A percentile compares a stretch with the other conserved stretches of the same genome.
phyloP scores from a whole-genome alignment of 768 basidiomycete species.

The Suillus subaureus region DNA sequence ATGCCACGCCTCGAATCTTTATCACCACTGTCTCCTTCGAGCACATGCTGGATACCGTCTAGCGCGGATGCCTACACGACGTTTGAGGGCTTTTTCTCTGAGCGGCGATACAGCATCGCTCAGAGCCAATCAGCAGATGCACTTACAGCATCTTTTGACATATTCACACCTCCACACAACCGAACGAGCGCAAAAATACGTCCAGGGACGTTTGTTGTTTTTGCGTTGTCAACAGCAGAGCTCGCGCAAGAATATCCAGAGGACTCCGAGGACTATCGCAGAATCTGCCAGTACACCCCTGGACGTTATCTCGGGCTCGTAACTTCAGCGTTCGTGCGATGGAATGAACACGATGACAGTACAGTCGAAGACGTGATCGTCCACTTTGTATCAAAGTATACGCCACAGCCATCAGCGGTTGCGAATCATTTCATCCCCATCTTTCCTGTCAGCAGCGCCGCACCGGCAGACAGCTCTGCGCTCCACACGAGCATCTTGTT shows the following conservation, averaged over 20 bases:
- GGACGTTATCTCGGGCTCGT: slow-evolving; percentile 28
- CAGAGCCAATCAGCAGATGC: slow-evolving; percentile 3
- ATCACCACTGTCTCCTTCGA: background rate
- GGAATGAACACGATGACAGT: slow-evolving; percentile 12
- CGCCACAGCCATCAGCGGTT: slow-evolving; percentile 13
- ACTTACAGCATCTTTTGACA: background rate
- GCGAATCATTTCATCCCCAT: slow-evolving; percentile 6
- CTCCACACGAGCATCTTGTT: slow-evolving; percentile 24
- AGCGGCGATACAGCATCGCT: background rate
- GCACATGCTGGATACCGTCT: background rate
- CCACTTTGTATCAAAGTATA: slow-evolving; percentile 18
- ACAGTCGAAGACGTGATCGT: slow-evolving; percentile 22
- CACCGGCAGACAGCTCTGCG: background rate
- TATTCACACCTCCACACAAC: background rate
- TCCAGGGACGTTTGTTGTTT: slow-evolving; percentile 18
- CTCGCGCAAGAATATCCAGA: slow-evolving; percentile 9
- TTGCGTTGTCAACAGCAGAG: slow-evolving; percentile 19
- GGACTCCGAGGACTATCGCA: slow-evolving; percentile 6
- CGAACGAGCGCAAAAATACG: background rate
- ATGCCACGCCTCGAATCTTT: background rate
- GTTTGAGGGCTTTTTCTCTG: background rate
- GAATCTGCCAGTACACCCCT: slow-evolving; percentile 12
- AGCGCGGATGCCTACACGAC: background rate
- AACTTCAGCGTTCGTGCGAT: slow-evolving; percentile 13
- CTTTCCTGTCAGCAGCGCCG: background rate